These are phyloP conservation scores for Vigna unguiculata DNA, from an alignment of 306 rosid species.

Conservation along the genomic window DNA sequence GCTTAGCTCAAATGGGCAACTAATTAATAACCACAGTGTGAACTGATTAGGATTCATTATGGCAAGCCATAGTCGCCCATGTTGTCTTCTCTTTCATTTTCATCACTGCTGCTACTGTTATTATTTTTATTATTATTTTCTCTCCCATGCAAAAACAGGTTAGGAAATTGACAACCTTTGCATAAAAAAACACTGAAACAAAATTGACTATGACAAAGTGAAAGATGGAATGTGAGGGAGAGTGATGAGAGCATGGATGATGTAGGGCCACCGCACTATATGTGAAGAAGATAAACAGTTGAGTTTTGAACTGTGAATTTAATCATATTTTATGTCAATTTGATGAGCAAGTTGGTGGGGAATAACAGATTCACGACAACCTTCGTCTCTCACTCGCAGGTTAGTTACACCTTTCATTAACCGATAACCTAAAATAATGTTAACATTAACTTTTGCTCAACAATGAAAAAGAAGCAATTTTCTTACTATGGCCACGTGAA, in stretches of 20 bases:
- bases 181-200: conserved; percentile 4
- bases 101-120: too few relatives aligned
- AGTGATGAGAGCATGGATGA: conserved; percentile 30
- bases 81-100: conserved; percentile 2
- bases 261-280: conserved; percentile 57
- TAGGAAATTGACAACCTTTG: conserved; percentile 36
- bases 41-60: conserved; percentile 41
- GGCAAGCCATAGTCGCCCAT: conserved; percentile 22
- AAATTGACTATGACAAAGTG: conserved; percentile 32
- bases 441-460: neutral
- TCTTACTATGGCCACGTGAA: conserved; percentile 22
- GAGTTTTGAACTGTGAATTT: conserved; percentile 34
- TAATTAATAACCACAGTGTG: conserved; percentile 12
- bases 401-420: conserved; percentile 15
- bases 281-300: conserved; percentile 44
- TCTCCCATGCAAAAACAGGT: conserved; percentile 34
- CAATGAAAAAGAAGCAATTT: neutral
- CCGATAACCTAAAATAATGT: conserved; percentile 3
- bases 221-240: conserved; percentile 27
- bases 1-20: conserved; percentile 47
- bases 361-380: conserved; percentile 32
- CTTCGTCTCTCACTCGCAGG: conserved; percentile 23
- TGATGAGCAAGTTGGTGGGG: conserved; percentile 26
- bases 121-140: too few relatives aligned
- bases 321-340: conserved; percentile 37